These are phyloP conservation scores for Phylloporus gajari DNA, from an alignment of 1,284 basidiomycete species.

Conservation along the genomic window DNA sequence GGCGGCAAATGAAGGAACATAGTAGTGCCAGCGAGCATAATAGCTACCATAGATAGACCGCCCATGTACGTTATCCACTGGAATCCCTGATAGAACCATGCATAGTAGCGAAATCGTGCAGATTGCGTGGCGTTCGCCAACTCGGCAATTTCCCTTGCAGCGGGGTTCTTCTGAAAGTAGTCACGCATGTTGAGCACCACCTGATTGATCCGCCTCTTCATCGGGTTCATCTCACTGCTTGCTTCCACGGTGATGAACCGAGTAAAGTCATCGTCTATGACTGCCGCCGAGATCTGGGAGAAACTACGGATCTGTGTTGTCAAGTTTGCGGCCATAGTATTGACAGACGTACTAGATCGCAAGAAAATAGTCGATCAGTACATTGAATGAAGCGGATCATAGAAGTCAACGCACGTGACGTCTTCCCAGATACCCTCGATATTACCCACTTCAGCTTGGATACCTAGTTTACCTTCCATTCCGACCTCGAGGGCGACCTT, in stretches of 20 bases:
- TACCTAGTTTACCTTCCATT: constrained; percentile 96
- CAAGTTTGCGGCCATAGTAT: constrained; percentile 96
- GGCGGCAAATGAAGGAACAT: constrained; percentile 99
- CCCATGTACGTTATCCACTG: constrained; percentile 94
- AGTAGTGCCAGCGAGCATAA: constrained; percentile 97
- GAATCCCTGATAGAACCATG: constrained; percentile 97
- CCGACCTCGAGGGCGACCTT: constrained; percentile 96
- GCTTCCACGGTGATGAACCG: constrained; percentile 99
- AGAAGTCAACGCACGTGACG: constrained; percentile 84
- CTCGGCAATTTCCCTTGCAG: constrained; percentile 97
- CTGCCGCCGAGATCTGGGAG: constrained; percentile 98
- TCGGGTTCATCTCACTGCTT: constrained; percentile 97
- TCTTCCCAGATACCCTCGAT: constrained; percentile 99
- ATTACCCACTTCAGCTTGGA: constrained; percentile 97
- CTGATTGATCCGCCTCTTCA: constrained; percentile 99
- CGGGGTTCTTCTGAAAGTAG: constrained; percentile 98
- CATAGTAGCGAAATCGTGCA: constrained; percentile 84
- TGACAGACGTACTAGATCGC: constrained; percentile 78
- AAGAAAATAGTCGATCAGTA: constrained; percentile 14
- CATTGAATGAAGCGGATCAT: not conserved
- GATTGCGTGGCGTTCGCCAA: constrained; percentile 96
- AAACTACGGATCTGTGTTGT: constrained; percentile 99
- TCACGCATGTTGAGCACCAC: constrained; percentile 99
- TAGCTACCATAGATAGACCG: constrained; percentile 89
- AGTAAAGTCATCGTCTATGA: constrained; percentile 99